Percentiles rank a stretch among this genome's conserved stretches.
Conservation (phyloP, 495 filamentous ascomycete species). For the Penicillium psychrofluorescens region DNA sequence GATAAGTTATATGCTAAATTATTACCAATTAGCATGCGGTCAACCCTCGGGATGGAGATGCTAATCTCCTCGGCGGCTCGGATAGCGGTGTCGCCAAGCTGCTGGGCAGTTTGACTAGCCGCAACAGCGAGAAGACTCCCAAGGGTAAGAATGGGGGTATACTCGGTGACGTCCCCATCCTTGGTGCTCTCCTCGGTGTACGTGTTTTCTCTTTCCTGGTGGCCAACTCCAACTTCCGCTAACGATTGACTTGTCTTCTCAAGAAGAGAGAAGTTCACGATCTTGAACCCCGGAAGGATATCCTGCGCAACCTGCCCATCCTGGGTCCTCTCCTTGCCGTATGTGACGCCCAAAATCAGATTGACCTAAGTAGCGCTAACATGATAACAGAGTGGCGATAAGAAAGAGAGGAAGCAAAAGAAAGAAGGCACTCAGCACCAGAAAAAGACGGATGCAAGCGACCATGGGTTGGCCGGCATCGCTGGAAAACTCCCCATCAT, state of each 20-base stretch:
- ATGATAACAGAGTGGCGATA: no score
- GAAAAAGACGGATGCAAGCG: no score
- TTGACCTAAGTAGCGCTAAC: no score
- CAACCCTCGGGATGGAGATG: slow-evolving; percentile 8
- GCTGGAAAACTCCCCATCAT: no score
- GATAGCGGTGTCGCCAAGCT: slow-evolving; percentile 8
- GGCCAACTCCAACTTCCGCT: neutral
- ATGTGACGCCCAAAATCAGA: no score
- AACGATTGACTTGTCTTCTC: neutral
- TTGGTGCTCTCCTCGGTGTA: slow-evolving; percentile 12
- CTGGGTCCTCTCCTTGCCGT: neutral
- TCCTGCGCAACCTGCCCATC: slow-evolving; percentile 2
- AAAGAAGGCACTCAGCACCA: no score
- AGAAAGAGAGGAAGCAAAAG: no score
- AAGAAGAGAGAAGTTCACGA: neutral
- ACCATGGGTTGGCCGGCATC: no score
- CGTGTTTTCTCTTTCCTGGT: neutral
- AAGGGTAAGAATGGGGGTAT: neutral
- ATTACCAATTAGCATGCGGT: neutral
- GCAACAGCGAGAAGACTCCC: neutral
- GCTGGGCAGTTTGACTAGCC: slow-evolving; percentile 1
- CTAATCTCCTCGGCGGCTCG: slow-evolving; percentile 12
- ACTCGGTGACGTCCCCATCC: neutral
- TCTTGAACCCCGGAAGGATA: neutral
- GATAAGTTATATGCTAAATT: neutral